Evolutionary conservation across 257 asterid genomes (phyloP).

Genomic region (Rhazya stricta): DNA sequence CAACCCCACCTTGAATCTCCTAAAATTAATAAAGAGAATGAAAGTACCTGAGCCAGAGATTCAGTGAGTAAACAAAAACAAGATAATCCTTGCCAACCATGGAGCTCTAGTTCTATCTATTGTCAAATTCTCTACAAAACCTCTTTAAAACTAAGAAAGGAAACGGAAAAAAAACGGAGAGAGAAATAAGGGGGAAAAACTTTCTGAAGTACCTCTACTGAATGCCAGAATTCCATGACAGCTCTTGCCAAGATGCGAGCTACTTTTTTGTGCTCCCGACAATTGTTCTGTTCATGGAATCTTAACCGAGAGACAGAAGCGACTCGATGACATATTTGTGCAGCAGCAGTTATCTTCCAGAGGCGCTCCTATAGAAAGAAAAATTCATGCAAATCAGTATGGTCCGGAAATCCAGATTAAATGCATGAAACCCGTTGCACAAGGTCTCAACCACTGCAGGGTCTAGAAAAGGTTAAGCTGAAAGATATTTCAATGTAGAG

Average conservation of each 20-base stretch:
- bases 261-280: slow-evolving; percentile 51
- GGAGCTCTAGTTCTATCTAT: not conserved
- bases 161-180: slow-evolving; percentile 4
- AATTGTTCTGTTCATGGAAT: slow-evolving; percentile 33
- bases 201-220: slow-evolving; percentile 46
- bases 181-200: not conserved
- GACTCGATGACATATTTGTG: slow-evolving; percentile 52
- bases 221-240: slow-evolving; percentile 80
- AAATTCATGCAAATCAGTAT: not conserved
- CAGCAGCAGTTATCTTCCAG: slow-evolving; percentile 78
- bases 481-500: not conserved
- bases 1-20: not conserved
- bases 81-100: not conserved
- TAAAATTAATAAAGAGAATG: not conserved
- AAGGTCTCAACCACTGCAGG: not conserved
- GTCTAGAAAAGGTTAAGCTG: not conserved
- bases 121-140: not conserved
- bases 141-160: not conserved
- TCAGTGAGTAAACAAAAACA: not conserved
- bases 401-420: not conserved
- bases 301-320: slow-evolving; percentile 49
- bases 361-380: slow-evolving; percentile 64
- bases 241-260: slow-evolving; percentile 67
- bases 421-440: not conserved
- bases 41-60: not conserved